These are phyloP conservation scores for Adansonia madagascariensis DNA, from an alignment of 441 rosid genomes.

Conservation along the genomic window DNA sequence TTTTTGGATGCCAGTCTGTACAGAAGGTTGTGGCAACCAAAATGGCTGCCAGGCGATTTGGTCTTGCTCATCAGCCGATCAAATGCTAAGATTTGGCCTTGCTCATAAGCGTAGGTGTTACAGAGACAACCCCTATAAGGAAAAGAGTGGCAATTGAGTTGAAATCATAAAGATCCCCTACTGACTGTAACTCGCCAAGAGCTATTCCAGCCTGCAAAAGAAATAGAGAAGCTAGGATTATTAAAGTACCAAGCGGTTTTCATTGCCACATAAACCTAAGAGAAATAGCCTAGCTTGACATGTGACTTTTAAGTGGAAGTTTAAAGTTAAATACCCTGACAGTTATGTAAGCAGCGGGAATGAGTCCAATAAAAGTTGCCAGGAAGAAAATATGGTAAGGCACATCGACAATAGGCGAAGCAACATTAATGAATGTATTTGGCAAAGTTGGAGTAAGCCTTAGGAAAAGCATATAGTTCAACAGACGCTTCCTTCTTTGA, in stretches of 20 bases:
- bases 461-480: slow-evolving; percentile 90
- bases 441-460: slow-evolving; percentile 92
- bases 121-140: slow-evolving; percentile 72
- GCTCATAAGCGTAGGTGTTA: slow-evolving; percentile 77
- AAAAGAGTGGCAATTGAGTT: slow-evolving; percentile 76
- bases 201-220: slow-evolving; percentile 82
- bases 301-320: neutral
- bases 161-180: slow-evolving; percentile 83
- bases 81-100: slow-evolving; percentile 46
- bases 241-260: neutral
- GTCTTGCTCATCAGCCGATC: neutral
- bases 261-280: neutral
- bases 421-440: slow-evolving; percentile 87
- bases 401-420: slow-evolving; percentile 86
- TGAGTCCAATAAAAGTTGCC: slow-evolving; percentile 79
- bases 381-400: slow-evolving; percentile 86
- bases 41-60: neutral
- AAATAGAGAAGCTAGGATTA: neutral
- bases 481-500: slow-evolving; percentile 59
- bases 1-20: slow-evolving; percentile 39
- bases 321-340: slow-evolving; percentile 60
- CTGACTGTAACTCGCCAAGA: slow-evolving; percentile 76
- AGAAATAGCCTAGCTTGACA: neutral
- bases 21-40: slow-evolving; percentile 25
- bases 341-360: slow-evolving; percentile 86